A percentile compares a stretch with the other conserved stretches of the same genome.
Conservation (phyloP, 768 basidiomycete genomes). For the Coprinellus aureogranulatus region DNA sequence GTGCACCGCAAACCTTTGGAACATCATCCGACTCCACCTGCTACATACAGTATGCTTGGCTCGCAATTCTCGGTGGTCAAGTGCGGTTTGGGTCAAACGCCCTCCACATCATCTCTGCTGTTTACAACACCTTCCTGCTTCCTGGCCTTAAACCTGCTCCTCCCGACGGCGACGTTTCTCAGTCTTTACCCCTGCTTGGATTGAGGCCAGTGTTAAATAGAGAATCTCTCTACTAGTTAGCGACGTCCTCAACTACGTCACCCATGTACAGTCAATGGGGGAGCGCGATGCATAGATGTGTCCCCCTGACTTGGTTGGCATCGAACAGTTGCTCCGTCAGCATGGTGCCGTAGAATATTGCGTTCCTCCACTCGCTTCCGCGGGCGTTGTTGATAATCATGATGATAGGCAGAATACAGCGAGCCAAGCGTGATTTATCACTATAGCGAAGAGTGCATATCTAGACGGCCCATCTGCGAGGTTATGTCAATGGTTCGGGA, state of each 20-base stretch:
- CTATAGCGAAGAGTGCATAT: too few species aligned
- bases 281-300: too few species aligned
- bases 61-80: not conserved
- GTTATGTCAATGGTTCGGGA: too few species aligned
- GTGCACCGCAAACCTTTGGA: constrained; percentile 1
- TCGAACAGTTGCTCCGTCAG: too few species aligned
- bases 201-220: not conserved
- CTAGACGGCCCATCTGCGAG: too few species aligned
- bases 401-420: too few species aligned
- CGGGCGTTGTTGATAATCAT: too few species aligned
- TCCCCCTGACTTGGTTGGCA: too few species aligned
- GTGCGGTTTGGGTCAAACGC: not conserved
- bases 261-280: constrained; percentile 53
- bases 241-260: constrained; percentile 16
- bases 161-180: not conserved
- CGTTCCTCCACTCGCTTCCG: too few species aligned
- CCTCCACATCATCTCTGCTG: not conserved
- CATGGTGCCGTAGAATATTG: too few species aligned
- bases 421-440: too few species aligned
- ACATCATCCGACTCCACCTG: not conserved
- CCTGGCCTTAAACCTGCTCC: constrained; percentile 4
- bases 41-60: not conserved
- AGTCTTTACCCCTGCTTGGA: not conserved
- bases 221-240: not conserved
- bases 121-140: constrained; percentile 1